phyloP scores from a whole-genome alignment of 2,329 filamentous ascomycete genomes.

The Allantophomopsis lycopodina region DNA sequence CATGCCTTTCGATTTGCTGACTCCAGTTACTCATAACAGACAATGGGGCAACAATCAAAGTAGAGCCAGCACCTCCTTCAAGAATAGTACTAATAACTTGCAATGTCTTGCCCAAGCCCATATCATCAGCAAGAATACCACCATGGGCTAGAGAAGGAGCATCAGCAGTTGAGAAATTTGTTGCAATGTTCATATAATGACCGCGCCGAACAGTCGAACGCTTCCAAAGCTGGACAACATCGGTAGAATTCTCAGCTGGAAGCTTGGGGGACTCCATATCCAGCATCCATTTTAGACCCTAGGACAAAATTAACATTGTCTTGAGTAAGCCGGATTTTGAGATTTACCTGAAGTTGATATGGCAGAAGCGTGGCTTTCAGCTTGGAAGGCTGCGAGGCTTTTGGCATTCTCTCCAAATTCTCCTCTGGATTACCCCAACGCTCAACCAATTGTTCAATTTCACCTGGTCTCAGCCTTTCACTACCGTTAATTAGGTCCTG shows the following conservation, averaged over 20 bases:
- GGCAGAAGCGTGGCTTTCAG: conserved; percentile 59
- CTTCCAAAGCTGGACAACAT: conserved; percentile 70
- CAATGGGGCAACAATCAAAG: conserved; percentile 69
- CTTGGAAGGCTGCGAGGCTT: conserved; percentile 51
- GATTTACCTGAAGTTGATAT: conserved; percentile 54
- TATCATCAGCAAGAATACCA: conserved; percentile 81
- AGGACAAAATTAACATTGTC: conserved; percentile 1
- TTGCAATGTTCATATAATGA: conserved; percentile 55
- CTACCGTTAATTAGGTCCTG: conserved; percentile 53
- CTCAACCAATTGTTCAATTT: conserved; percentile 58
- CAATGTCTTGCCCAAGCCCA: conserved; percentile 87
- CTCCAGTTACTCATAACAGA: conserved; percentile 88
- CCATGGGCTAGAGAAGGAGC: conserved; percentile 58
- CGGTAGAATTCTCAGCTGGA: conserved; percentile 40
- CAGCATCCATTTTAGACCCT: conserved; percentile 73
- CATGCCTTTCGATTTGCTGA: conserved; percentile 62
- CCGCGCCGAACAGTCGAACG: conserved; percentile 23
- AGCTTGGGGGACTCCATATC: conserved; percentile 59
- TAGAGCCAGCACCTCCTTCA: conserved; percentile 38
- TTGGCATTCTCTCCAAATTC: conserved; percentile 56
- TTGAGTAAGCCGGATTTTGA: background rate
- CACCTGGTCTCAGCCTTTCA: conserved; percentile 49
- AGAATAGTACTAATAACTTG: conserved; percentile 73
- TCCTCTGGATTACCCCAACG: conserved; percentile 39
- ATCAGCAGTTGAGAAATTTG: conserved; percentile 44